phyloP scores from a whole-genome alignment of 2,329 filamentous ascomycete genomes.

The Hysterium pulicare region DNA sequence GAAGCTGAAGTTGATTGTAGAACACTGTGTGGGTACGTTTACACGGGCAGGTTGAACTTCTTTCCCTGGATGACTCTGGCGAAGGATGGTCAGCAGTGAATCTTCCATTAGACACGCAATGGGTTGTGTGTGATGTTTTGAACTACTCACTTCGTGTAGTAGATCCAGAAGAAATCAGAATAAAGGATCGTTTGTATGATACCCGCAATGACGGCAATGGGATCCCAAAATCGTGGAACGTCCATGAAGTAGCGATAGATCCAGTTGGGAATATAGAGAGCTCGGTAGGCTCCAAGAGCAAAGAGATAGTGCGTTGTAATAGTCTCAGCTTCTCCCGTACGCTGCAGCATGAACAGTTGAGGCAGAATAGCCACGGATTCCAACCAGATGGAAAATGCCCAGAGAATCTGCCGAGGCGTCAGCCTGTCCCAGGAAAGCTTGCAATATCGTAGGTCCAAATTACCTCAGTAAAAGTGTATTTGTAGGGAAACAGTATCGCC shows the following conservation, averaged over 20 bases:
- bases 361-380: conserved; percentile 95
- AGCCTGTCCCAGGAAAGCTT: conserved; percentile 8
- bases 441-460: conserved; percentile 17
- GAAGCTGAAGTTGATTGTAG: no score
- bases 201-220: conserved; percentile 83
- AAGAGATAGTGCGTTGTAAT: conserved; percentile 98
- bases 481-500: conserved; percentile 78
- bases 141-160: conserved; percentile 79
- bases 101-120: neutral
- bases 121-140: no score
- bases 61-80: conserved; percentile 51
- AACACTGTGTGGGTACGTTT: conserved; percentile 15
- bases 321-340: conserved; percentile 97
- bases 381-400: conserved; percentile 98
- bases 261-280: conserved; percentile 98
- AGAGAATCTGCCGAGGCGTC: conserved; percentile 64
- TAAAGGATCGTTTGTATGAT: conserved; percentile 93
- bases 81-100: conserved; percentile 11
- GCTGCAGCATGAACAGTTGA: conserved; percentile 96
- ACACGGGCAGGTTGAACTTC: conserved; percentile 54
- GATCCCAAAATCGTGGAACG: conserved; percentile 66
- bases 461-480: conserved; percentile 71
- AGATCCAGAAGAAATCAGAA: conserved; percentile 99
- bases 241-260: conserved; percentile 85
- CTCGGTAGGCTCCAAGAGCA: conserved; percentile 84